Percentiles rank a stretch among this genome's conserved stretches.
Evolutionary conservation across 2,329 filamentous ascomycete species (phyloP).

Genomic region (Calonectria pseudoturangicola): DNA sequence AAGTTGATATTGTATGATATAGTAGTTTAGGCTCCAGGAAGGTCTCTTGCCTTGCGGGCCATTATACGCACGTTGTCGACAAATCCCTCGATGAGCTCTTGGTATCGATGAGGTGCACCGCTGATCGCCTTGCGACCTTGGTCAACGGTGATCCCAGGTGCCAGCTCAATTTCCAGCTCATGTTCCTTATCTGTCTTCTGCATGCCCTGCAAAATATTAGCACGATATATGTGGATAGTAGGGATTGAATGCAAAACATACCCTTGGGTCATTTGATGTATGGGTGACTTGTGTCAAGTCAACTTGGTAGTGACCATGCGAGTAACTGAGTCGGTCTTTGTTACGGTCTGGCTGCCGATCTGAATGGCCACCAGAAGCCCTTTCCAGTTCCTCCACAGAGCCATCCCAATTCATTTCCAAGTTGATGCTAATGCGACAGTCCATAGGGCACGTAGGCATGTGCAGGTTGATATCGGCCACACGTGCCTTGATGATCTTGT

Average conservation of each 20-base stretch:
- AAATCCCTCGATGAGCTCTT: slow-evolving; percentile 82
- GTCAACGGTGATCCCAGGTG: slow-evolving; percentile 77
- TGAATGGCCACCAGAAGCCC: slow-evolving; percentile 58
- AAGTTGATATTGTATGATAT: slow-evolving; percentile 17
- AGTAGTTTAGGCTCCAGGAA: slow-evolving; percentile 40
- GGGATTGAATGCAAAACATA: slow-evolving; percentile 54
- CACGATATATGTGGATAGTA: not conserved
- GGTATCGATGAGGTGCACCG: slow-evolving; percentile 75
- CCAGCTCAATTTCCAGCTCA: slow-evolving; percentile 87
- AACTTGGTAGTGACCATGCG: slow-evolving; percentile 89
- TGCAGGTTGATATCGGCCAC: slow-evolving; percentile 91
- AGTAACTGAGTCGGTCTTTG: slow-evolving; percentile 95
- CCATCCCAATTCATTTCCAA: slow-evolving; percentile 93
- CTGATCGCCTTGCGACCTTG: slow-evolving; percentile 76
- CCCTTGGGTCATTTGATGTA: slow-evolving; percentile 59
- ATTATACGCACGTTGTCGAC: slow-evolving; percentile 83
- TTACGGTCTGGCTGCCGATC: slow-evolving; percentile 76
- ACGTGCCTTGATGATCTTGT: slow-evolving; percentile 94
- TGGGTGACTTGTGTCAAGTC: slow-evolving; percentile 93
- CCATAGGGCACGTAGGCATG: slow-evolving; percentile 84
- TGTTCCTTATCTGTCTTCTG: slow-evolving; percentile 78
- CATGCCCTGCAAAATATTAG: slow-evolving; percentile 58
- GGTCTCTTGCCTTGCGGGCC: slow-evolving; percentile 65
- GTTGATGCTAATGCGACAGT: slow-evolving; percentile 95
- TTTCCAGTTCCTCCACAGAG: slow-evolving; percentile 73